Conservation (phyloP, 805 yeast species). For the Tanozyma kutaoensis region DNA sequence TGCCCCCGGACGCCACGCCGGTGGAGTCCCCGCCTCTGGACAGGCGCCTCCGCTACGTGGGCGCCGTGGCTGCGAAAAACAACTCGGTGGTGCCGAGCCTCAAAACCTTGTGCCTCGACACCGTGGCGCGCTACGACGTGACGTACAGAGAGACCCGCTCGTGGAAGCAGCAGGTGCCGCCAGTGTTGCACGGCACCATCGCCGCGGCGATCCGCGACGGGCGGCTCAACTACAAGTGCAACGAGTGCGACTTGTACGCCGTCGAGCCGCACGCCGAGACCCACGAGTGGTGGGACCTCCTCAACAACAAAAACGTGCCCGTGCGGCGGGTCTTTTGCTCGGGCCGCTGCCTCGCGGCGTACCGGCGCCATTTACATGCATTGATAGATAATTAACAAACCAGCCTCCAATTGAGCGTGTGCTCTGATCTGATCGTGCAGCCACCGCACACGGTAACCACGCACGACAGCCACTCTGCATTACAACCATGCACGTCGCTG, state of each 20-base stretch:
- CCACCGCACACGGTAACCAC: no score
- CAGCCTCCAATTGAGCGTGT: no score
- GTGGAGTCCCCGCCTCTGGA: background rate
- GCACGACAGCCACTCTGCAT: no score
- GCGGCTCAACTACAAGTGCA: constrained; percentile 36
- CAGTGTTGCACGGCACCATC: constrained; percentile 29
- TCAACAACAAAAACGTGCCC: constrained; percentile 35
- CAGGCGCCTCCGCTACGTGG: background rate
- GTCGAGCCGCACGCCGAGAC: constrained; percentile 47
- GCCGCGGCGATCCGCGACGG: constrained; percentile 42
- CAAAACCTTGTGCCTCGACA: constrained; percentile 32
- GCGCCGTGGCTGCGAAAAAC: constrained; percentile 5
- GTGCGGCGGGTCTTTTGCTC: constrained; percentile 43
- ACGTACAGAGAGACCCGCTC: constrained; percentile 38
- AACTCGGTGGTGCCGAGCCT: constrained; percentile 23
- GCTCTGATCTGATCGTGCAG: no score
- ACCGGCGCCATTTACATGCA: no score
- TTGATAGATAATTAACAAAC: no score
- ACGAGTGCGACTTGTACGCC: constrained; percentile 32
- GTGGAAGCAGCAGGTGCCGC: constrained; percentile 40
- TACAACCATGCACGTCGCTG: no score
- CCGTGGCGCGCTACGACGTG: constrained; percentile 37
- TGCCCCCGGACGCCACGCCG: constrained; percentile 13
- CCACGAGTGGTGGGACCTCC: constrained; percentile 57
- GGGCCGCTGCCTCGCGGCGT: constrained; percentile 28